Percentiles rank a stretch among this genome's conserved stretches.
phyloP scores from a whole-genome alignment of 345 rosid genomes.

The Salix exigua region DNA sequence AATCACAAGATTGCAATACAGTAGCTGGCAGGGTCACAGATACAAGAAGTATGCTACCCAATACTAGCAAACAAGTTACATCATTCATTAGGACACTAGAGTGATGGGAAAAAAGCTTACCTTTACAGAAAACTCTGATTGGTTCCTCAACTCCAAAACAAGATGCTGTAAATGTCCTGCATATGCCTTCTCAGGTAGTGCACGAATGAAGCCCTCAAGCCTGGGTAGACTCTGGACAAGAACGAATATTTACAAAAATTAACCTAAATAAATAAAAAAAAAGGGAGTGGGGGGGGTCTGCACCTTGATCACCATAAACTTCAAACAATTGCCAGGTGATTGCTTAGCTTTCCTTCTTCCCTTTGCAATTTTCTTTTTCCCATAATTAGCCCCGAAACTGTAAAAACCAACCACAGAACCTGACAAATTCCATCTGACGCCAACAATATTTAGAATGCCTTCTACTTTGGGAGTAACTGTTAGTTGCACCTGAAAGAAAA shows the following conservation, averaged over 20 bases:
- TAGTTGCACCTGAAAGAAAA: conserved; percentile 64
- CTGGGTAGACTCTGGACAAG: conserved; percentile 65
- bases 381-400: conserved; percentile 49
- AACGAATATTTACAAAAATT: neutral
- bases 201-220: conserved; percentile 69
- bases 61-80: neutral
- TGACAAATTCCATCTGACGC: conserved; percentile 87
- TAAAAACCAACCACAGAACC: conserved; percentile 71
- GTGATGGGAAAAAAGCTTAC: conserved; percentile 30
- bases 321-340: conserved; percentile 50
- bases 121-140: conserved; percentile 67
- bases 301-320: conserved; percentile 86
- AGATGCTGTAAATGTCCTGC: conserved; percentile 71
- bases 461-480: conserved; percentile 76
- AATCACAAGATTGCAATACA: neutral
- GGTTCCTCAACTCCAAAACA: conserved; percentile 71
- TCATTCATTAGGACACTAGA: neutral
- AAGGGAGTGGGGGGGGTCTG: neutral
- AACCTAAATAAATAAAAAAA: conserved; percentile 11
- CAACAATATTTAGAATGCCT: conserved; percentile 81
- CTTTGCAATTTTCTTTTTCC: conserved; percentile 44
- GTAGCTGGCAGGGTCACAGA: neutral
- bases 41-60: neutral
- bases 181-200: conserved; percentile 63
- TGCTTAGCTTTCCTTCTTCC: conserved; percentile 52